Conservation (phyloP, 139 green algal species). For the Chlorella vulgaris region DNA sequence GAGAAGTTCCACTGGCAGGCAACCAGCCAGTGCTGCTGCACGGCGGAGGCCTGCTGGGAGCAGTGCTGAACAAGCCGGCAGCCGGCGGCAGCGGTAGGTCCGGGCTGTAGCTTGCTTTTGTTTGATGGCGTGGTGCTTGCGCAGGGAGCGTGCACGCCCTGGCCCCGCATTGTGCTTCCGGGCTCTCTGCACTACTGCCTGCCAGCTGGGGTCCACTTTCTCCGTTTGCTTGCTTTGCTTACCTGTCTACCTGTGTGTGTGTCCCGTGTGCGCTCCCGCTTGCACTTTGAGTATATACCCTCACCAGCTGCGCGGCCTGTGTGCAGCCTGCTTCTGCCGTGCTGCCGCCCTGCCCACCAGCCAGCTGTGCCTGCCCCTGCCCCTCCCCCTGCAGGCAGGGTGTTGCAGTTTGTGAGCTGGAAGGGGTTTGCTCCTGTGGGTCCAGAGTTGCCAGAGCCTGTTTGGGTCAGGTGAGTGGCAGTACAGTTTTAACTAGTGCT, state of each 20-base stretch:
- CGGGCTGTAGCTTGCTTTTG: not conserved
- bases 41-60: slow-evolving; percentile 44
- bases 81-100: not conserved
- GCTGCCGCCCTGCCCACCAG: too few species aligned
- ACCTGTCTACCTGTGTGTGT: too few species aligned
- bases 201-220: too few species aligned
- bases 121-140: too few species aligned
- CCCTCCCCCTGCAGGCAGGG: slow-evolving; percentile 11
- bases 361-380: not conserved
- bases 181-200: too few species aligned
- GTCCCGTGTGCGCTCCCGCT: too few species aligned
- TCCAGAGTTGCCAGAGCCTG: slow-evolving; percentile 34
- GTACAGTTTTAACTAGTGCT: not conserved
- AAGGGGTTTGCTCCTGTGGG: slow-evolving; percentile 40
- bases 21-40: slow-evolving; percentile 41
- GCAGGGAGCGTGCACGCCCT: too few species aligned
- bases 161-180: too few species aligned
- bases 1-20: slow-evolving; percentile 32
- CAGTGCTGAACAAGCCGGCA: slow-evolving; percentile 29
- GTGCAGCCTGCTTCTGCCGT: too few species aligned
- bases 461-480: slow-evolving; percentile 27
- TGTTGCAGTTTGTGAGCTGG: slow-evolving; percentile 47
- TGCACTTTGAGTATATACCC: too few species aligned
- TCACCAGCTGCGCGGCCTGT: too few species aligned
- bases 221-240: too few species aligned